Evolutionary conservation across 495 filamentous ascomycete genomes (phyloP).

Genomic region (Penicillium cinerascens): DNA sequence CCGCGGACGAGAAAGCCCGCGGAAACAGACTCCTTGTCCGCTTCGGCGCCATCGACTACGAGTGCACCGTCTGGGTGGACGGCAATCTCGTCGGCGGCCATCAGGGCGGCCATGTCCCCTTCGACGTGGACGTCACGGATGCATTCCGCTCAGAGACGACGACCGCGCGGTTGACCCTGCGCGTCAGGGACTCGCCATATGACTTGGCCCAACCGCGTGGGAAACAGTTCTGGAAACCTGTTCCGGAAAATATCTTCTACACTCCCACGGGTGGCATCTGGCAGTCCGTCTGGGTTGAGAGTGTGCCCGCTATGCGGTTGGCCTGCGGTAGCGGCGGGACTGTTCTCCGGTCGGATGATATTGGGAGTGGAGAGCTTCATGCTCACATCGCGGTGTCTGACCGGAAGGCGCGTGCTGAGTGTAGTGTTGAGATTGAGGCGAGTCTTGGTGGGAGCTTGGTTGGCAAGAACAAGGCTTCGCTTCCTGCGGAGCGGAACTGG

Average conservation of each 20-base stretch:
- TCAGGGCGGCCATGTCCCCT: constrained; percentile 37
- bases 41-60: constrained; percentile 39
- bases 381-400: constrained; percentile 24
- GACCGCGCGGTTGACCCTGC: constrained; percentile 21
- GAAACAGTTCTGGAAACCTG: constrained; percentile 39
- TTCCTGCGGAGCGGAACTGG: constrained; percentile 19
- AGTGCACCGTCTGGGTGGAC: constrained; percentile 34
- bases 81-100: constrained; percentile 24
- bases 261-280: constrained; percentile 39
- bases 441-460: constrained; percentile 19
- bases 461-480: constrained; percentile 4
- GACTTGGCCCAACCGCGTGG: constrained; percentile 39
- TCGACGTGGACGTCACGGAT: constrained; percentile 34
- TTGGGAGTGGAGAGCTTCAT: constrained; percentile 22
- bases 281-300: constrained; percentile 37
- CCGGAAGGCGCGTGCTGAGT: constrained; percentile 5
- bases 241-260: constrained; percentile 41
- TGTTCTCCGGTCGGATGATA: constrained; percentile 32
- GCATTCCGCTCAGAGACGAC: constrained; percentile 6
- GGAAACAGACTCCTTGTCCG: constrained; percentile 27
- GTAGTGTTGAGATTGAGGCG: constrained; percentile 26
- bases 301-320: constrained; percentile 28
- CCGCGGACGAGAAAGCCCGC: constrained; percentile 8
- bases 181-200: constrained; percentile 30
- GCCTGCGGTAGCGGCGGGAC: constrained; percentile 29